phyloP scores from a whole-genome alignment of 2,329 filamentous ascomycete genomes.

The Cladosporium cucumerinum region DNA sequence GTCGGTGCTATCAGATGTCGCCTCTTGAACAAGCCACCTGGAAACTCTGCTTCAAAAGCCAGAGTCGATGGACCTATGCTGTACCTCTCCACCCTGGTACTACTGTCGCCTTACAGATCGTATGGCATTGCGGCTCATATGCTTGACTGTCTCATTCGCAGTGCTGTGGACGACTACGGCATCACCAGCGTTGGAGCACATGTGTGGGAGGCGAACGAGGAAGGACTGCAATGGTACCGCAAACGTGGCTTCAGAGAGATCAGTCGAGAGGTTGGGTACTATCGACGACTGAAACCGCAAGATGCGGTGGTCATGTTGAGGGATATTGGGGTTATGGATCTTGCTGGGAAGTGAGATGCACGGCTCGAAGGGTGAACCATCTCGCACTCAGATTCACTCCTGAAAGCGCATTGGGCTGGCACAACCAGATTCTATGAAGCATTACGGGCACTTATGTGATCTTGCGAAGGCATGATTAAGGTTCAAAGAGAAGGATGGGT shows the following conservation, averaged over 20 bases:
- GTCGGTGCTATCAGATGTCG: slow-evolving; percentile 49
- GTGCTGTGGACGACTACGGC: slow-evolving; percentile 47
- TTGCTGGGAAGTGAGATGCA: slow-evolving; percentile 2
- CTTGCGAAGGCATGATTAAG: no score
- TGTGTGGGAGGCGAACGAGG: slow-evolving; percentile 61
- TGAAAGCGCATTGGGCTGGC: no score
- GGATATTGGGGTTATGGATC: slow-evolving; percentile 35
- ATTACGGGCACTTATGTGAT: no score
- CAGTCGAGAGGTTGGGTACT: slow-evolving; percentile 55
- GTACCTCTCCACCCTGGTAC: slow-evolving; percentile 60
- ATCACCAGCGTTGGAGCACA: slow-evolving; percentile 57
- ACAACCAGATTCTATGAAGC: no score
- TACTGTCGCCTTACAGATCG: slow-evolving; percentile 58
- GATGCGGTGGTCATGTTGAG: slow-evolving; percentile 53
- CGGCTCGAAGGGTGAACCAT: not conserved
- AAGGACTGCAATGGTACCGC: slow-evolving; percentile 59
- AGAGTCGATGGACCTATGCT: slow-evolving; percentile 38
- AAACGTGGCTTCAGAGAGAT: slow-evolving; percentile 55
- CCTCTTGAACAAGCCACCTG: slow-evolving; percentile 34
- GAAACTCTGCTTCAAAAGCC: not conserved
- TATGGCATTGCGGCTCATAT: slow-evolving; percentile 57
- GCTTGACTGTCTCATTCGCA: slow-evolving; percentile 39
- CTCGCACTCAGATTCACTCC: no score
- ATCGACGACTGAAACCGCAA: slow-evolving; percentile 55
- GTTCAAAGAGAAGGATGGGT: no score